Conservation (phyloP, 108 stramenopile species). For the Phaeodactylum tricornutum region DNA sequence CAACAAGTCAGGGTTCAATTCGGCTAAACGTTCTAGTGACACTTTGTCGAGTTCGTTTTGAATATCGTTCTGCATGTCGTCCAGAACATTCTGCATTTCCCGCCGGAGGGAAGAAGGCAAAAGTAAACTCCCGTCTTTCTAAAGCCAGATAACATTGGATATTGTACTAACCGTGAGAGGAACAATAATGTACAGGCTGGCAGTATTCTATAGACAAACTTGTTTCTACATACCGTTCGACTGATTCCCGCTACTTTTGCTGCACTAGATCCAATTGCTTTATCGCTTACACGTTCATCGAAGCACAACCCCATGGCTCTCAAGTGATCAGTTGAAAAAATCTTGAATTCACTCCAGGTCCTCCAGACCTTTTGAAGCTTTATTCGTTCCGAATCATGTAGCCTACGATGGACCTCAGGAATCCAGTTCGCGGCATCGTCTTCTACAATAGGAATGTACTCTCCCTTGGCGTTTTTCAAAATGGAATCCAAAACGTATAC, state of each 20-base stretch:
- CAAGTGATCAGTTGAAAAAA: slow-evolving; percentile 43
- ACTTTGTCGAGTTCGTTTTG: slow-evolving; percentile 76
- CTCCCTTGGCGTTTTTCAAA: slow-evolving; percentile 68
- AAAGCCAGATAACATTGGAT: not conserved
- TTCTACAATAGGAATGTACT: slow-evolving; percentile 56
- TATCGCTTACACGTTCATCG: slow-evolving; percentile 10
- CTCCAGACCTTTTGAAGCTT: slow-evolving; percentile 72
- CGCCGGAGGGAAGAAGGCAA: slow-evolving; percentile 35
- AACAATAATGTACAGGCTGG: not conserved
- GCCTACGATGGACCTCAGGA: slow-evolving; percentile 41
- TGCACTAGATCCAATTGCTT: slow-evolving; percentile 3
- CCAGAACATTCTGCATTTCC: slow-evolving; percentile 73
- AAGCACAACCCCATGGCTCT: slow-evolving; percentile 64
- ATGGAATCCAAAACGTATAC: slow-evolving; percentile 76
- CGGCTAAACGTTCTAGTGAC: slow-evolving; percentile 71
- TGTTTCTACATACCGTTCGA: slow-evolving; percentile 24
- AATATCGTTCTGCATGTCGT: slow-evolving; percentile 62
- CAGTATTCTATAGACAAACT: not conserved
- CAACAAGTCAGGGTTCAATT: slow-evolving; percentile 66
- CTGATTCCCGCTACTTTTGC: slow-evolving; percentile 28
- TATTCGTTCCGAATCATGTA: slow-evolving; percentile 29
- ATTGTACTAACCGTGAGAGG: not conserved
- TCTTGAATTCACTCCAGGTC: slow-evolving; percentile 51
- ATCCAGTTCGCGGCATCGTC: slow-evolving; percentile 63
- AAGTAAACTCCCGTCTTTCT: slow-evolving; percentile 44